Evolutionary conservation across 345 rosid species (phyloP).

Genomic region (Boechera retrofracta): DNA sequence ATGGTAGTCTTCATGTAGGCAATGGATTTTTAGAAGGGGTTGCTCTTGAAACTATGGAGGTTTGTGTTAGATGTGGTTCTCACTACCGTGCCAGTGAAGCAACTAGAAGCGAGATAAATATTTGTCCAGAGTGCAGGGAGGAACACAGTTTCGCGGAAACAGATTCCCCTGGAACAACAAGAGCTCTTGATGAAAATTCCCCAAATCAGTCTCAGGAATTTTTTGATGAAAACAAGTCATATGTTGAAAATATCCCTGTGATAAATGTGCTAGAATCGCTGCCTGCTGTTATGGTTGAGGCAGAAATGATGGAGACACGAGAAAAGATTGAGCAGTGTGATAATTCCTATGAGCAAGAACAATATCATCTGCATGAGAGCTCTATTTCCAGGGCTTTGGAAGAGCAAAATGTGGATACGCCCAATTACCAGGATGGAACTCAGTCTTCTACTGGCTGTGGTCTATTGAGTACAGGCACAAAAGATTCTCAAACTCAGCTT

Average conservation of each 20-base stretch:
- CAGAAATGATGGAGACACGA: slow-evolving; percentile 42
- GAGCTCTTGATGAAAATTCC: slow-evolving; percentile 44
- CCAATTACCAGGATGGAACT: slow-evolving; percentile 46
- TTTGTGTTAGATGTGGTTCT: slow-evolving; percentile 73
- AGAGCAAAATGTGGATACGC: slow-evolving; percentile 53
- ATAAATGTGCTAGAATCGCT: slow-evolving; percentile 40
- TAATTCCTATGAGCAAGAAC: slow-evolving; percentile 46
- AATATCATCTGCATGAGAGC: slow-evolving; percentile 44
- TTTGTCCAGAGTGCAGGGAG: slow-evolving; percentile 76
- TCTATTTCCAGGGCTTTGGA: slow-evolving; percentile 42
- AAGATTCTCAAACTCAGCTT: slow-evolving; percentile 46
- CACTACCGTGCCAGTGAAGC: slow-evolving; percentile 53
- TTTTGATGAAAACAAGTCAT: slow-evolving; percentile 45
- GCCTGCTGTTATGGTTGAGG: slow-evolving; percentile 46
- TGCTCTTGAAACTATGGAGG: slow-evolving; percentile 49
- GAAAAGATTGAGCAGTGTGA: slow-evolving; percentile 46
- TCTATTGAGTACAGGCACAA: slow-evolving; percentile 44
- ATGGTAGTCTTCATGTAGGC: slow-evolving; percentile 48
- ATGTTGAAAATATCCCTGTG: slow-evolving; percentile 45
- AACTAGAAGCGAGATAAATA: slow-evolving; percentile 50
- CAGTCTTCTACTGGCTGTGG: slow-evolving; percentile 48
- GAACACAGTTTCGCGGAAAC: slow-evolving; percentile 47
- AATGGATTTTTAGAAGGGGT: slow-evolving; percentile 53
- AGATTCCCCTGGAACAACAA: slow-evolving; percentile 42
- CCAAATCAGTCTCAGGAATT: slow-evolving; percentile 34